phyloP scores from a whole-genome alignment of 176 grass and related monocot species.

The Otatea glauca region DNA sequence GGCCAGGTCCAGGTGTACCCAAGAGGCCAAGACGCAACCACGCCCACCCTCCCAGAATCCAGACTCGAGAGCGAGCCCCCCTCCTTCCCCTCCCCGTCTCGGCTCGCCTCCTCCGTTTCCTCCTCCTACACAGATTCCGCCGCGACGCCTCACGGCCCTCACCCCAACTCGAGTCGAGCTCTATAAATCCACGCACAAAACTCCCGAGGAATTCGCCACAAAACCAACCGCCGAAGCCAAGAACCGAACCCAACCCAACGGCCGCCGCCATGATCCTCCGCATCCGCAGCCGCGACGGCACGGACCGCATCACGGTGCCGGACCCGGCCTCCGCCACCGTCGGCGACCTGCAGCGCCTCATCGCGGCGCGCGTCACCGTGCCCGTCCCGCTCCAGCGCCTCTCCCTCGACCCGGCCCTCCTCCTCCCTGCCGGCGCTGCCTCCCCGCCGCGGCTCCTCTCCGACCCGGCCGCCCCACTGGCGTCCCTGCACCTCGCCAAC shows the following conservation, averaged over 20 bases:
- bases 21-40: too few relatives aligned
- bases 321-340: conserved; percentile 59
- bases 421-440: conserved; percentile 36
- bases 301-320: conserved; percentile 73
- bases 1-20: too few relatives aligned
- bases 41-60: too few relatives aligned
- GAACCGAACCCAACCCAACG: neutral
- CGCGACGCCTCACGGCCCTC: neutral
- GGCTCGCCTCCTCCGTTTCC: conserved; percentile 21
- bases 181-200: neutral
- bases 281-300: conserved; percentile 82
- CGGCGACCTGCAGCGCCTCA: conserved; percentile 62
- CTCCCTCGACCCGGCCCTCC: conserved; percentile 69
- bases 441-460: conserved; percentile 3
- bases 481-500: conserved; percentile 65
- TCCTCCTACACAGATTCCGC: conserved; percentile 8
- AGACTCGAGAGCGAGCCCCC: too few relatives aligned
- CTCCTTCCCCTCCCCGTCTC: too few relatives aligned
- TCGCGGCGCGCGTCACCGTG: conserved; percentile 66
- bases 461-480: conserved; percentile 43
- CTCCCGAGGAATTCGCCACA: neutral
- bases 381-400: conserved; percentile 58
- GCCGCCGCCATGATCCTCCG: conserved; percentile 71
- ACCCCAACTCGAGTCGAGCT: neutral
- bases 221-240: conserved; percentile 33